phyloP scores from a whole-genome alignment of 2,329 filamentous ascomycete species.

The Cordyceps tenuipes region DNA sequence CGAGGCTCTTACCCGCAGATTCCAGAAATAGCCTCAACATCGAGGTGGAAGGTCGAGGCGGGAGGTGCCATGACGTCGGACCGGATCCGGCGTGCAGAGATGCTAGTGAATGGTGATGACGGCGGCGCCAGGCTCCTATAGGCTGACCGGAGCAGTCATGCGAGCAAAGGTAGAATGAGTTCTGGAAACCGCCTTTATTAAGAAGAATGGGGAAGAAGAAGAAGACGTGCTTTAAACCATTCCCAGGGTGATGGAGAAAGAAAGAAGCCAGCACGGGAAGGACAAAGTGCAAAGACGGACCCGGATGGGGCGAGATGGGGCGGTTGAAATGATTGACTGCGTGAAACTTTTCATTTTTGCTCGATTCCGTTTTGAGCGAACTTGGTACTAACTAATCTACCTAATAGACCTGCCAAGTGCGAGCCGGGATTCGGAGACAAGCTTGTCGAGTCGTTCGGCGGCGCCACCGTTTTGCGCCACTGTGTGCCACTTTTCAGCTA shows the following conservation, averaged over 20 bases:
- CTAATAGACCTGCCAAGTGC: not conserved
- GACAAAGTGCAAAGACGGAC: not conserved
- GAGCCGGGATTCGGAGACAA: not conserved
- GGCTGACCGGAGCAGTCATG: not conserved
- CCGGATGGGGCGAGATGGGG: not conserved
- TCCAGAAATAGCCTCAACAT: constrained; percentile 84
- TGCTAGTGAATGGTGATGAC: not conserved
- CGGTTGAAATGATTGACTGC: not conserved
- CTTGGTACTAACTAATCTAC: not conserved
- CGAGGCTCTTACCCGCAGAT: constrained; percentile 78
- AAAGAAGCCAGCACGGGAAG: not conserved
- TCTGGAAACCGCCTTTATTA: too few relatives aligned
- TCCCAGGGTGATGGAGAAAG: not conserved
- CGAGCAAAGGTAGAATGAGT: not conserved
- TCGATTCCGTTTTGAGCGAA: constrained; percentile 8
- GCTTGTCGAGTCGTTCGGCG: not conserved
- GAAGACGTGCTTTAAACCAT: not conserved
- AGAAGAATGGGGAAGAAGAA: not conserved
- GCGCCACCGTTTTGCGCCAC: not conserved
- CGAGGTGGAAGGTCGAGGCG: constrained; percentile 55
- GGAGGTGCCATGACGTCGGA: constrained; percentile 42
- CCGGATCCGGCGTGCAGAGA: not conserved
- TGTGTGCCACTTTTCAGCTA: not conserved
- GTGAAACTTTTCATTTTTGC: not conserved
- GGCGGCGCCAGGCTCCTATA: not conserved